Base-by-base conservation (phyloP, 371 early-diverging fungal species). In the Mucor mucedo region DNA sequence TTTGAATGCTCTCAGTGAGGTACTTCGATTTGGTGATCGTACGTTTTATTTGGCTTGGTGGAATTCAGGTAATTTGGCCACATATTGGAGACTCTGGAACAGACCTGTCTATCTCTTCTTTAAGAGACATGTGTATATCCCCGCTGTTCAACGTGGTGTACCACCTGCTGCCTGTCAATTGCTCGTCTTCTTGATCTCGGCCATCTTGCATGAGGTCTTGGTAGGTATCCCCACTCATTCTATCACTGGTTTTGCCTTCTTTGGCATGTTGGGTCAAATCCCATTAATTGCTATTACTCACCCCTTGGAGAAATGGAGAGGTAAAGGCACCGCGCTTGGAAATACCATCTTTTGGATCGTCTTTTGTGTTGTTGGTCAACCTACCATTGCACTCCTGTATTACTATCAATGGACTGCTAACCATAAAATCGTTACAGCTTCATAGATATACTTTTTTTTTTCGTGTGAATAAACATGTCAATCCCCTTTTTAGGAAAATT, bases 51-150 rank as follows among this genome's bases (percentile, higher is more conserved):
- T 89, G 33, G 88, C 91, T 42, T 95, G 95, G 96, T 96, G 96
- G 96, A 96, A 96, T 76, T 87, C 91, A 1, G 84, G 84, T 14
- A 91, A 92, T 30, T 77, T 96, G 58, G 89, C 86, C 9, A 85
- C 85, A 41, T 96, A 96, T 77, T 95, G 95, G 95, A 82, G 93
- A 35, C 78, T 91, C 28, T 96, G 96, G 96, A 96, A 96, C 77
- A 76, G 87, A 58, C 96, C 95, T 0, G 93, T 96, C 16, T 90
- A 94, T 79, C 82, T 86, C 40, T 92, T 87, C 70, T 89, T 93
- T 73, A 96, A 96, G 73, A 87, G 96, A 1, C 96, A 96, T 70
- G 84, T 95, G 5, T 93, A 93, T 76, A 70, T 94, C 11, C 82
- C 82, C 27, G 67, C 72, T 38, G 82, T 82, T 9, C 77, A 74